phyloP scores from a whole-genome alignment of 208 protist genomes.

The Trypanosoma boissoni region DNA sequence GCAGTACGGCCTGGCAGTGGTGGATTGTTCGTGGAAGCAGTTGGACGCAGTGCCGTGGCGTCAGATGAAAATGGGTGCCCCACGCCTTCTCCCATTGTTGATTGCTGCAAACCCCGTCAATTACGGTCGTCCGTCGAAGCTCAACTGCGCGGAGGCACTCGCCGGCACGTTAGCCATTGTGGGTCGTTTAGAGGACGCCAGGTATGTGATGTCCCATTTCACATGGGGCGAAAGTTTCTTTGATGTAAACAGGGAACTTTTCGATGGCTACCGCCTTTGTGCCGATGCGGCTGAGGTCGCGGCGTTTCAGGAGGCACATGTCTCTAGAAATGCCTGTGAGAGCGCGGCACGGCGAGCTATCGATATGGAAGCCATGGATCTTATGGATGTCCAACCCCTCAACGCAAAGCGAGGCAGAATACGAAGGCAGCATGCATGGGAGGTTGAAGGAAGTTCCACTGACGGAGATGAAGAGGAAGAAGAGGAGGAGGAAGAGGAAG shows the following conservation, averaged over 20 bases:
- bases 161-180: constrained; percentile 95
- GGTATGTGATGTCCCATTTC: constrained; percentile 93
- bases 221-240: constrained; percentile 97
- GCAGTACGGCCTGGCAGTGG: constrained; percentile 93
- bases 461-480: constrained; percentile 23
- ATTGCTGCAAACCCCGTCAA: constrained; percentile 99
- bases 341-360: constrained; percentile 44
- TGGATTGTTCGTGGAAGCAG: constrained; percentile 99
- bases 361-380: constrained; percentile 52
- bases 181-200: constrained; percentile 90
- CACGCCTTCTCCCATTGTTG: constrained; percentile 95
- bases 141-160: constrained; percentile 98
- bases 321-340: constrained; percentile 33
- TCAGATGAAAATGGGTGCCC: constrained; percentile 89
- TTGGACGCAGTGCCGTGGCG: constrained; percentile 95
- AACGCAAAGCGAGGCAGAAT: constrained; percentile 54
- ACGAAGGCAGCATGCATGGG: constrained; percentile 28
- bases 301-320: constrained; percentile 65
- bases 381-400: constrained; percentile 43
- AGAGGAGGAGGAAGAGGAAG: constrained; percentile 27
- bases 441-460: background rate
- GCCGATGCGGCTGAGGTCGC: constrained; percentile 50
- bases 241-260: constrained; percentile 92
- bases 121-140: constrained; percentile 97
- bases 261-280: constrained; percentile 84